Evolutionary conservation across 495 filamentous ascomycete genomes (phyloP).

Genomic region (Neurospora sp.): DNA sequence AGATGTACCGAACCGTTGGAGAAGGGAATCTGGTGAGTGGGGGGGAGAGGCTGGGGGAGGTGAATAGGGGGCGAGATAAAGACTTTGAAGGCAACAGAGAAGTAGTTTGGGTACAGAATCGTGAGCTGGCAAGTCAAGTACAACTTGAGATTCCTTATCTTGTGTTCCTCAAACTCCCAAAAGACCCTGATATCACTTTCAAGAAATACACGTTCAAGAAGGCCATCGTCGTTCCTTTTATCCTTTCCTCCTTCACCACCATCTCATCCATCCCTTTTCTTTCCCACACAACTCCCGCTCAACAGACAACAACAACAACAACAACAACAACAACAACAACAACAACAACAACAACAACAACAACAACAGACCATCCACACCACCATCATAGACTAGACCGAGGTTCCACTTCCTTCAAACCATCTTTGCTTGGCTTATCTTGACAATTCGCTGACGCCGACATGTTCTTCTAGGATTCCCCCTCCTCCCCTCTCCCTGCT

Average conservation of each 20-base stretch:
- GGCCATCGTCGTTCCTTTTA: neutral
- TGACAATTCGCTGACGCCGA: neutral
- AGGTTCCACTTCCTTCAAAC: neutral
- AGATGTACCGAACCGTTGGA: neutral
- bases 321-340: too few species aligned
- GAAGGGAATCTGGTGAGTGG: neutral
- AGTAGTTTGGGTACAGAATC: neutral
- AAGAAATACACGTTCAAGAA: neutral
- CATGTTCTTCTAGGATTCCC: neutral
- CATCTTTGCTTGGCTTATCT: neutral
- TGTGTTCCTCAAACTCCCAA: neutral
- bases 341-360: too few species aligned
- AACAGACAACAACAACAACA: neutral
- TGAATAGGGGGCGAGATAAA: neutral
- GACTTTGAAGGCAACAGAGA: neutral
- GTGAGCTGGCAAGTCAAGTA: neutral
- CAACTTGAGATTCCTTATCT: neutral
- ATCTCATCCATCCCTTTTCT: neutral
- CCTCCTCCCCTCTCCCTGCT: neutral
- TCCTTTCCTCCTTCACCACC: neutral
- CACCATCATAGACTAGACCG: neutral
- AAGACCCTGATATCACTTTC: neutral
- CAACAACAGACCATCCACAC: neutral
- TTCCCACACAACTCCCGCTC: neutral
- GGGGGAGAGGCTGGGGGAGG: neutral